Evolutionary conservation across 2,329 filamentous ascomycete species (phyloP), one percentile per base, ranked within the genome.

Genomic region (Ophiocordyceps sinensis): DNA sequence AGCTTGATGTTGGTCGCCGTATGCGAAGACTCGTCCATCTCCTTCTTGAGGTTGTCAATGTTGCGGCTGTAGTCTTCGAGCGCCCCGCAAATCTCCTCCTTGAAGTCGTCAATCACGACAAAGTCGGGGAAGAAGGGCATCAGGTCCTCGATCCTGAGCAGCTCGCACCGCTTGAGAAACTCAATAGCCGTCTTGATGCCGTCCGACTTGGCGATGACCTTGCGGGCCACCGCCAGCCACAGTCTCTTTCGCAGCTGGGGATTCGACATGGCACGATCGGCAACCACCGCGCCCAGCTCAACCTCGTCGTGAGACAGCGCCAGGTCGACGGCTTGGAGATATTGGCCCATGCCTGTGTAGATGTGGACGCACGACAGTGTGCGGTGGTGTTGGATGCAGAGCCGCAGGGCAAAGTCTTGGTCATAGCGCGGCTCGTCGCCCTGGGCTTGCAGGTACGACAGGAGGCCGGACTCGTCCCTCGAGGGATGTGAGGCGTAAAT

Each of bases 121-220:
- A 98, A 98, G 58, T 98, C 91, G 0, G 91, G 91, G 64, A 98
- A 98, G 67, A 98, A 95, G 0, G 91, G 91, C 34, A 98, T 96
- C 28, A 98, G 65, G 54, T 98, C 91, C 63, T 98, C 91, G 47
- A 98, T 98, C 47, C 83, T 82, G 38, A 98, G 75, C 12, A 96
- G 71, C 45, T 95, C 87, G 58, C 89, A 95, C 10, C 86, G 80
- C 50, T 86, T 85, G 12, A 96, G 71, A 55, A 98, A 95, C 46
- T 93, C 85, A 49, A 98, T 94, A 2, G 91, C 91, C 28, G 82
- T 75, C 62, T 86, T 95, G 70, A 96, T 95, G 40, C 86, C 85
- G 44, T 82, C 82, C 7, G 79, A 83, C 47, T 88, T 79, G 1
- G 79, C 79, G 49, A 98, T 95, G 39, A 96, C 91, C 54, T 89